phyloP scores from a whole-genome alignment of 2,329 filamentous ascomycete species.

The Trichothecium sympodiale region DNA sequence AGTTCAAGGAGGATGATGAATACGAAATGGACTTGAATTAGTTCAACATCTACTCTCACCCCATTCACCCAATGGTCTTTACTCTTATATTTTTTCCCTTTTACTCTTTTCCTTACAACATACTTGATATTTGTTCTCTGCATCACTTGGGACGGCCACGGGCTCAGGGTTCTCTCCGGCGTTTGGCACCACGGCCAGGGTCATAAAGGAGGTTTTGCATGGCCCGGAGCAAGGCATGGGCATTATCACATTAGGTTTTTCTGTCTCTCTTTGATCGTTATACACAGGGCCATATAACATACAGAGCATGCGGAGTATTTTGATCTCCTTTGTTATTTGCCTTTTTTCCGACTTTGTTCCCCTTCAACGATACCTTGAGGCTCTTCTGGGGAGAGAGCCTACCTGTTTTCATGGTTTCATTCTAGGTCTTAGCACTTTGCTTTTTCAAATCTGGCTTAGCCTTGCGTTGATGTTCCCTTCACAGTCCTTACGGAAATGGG shows the following conservation, averaged over 20 bases:
- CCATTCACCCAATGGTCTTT: constrained; percentile 7
- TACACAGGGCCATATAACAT: neutral
- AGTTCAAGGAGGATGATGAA: constrained; percentile 92
- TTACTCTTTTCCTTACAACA: constrained; percentile 2
- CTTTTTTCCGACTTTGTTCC: neutral
- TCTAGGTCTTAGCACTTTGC: neutral
- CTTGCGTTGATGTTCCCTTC: neutral
- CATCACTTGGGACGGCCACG: neutral
- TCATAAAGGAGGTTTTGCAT: neutral
- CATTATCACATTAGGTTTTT: neutral
- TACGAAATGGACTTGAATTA: constrained; percentile 66
- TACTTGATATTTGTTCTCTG: constrained; percentile 1
- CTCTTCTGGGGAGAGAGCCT: constrained; percentile 5
- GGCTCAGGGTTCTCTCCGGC: constrained; percentile 2
- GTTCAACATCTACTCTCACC: neutral
- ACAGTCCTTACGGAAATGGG: neutral
- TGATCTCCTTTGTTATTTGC: neutral
- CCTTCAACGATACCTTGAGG: constrained; percentile 6
- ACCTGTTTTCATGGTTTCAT: neutral
- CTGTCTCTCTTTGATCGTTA: neutral
- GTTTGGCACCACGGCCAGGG: constrained; percentile 1
- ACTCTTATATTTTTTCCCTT: constrained; percentile 6
- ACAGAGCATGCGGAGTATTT: neutral
- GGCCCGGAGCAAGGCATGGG: neutral
- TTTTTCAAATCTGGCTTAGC: neutral